Conservation (phyloP, 352 stramenopile species). For the Globisporangium yorkense region DNA sequence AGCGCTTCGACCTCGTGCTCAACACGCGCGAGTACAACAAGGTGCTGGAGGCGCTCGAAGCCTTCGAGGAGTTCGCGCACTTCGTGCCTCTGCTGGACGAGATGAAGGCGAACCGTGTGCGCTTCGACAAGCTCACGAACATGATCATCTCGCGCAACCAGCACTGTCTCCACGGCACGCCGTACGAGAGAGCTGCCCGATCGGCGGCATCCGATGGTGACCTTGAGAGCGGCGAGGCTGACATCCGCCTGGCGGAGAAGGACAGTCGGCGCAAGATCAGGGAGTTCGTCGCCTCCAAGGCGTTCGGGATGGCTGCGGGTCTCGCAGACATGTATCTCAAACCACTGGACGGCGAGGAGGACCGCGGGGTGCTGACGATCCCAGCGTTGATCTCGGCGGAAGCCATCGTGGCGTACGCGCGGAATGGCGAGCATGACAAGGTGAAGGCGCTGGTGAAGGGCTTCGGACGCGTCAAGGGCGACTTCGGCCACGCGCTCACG, state of each 20-base stretch:
- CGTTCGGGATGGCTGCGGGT: constrained; percentile 5
- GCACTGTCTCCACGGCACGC: constrained; percentile 21
- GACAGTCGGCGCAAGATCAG: constrained; percentile 8
- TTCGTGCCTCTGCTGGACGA: constrained; percentile 31
- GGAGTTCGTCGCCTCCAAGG: constrained; percentile 3
- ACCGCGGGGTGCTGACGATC: constrained; percentile 14
- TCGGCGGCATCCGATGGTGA: not conserved
- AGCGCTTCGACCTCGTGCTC: constrained; percentile 41
- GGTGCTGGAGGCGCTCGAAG: constrained; percentile 43
- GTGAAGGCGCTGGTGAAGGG: constrained; percentile 36
- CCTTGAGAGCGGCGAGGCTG: not conserved
- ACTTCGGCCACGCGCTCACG: constrained; percentile 28
- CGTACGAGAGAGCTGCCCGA: constrained; percentile 7
- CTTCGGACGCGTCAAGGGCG: constrained; percentile 26
- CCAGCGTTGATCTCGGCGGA: constrained; percentile 27
- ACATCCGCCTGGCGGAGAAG: not conserved
- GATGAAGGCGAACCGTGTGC: constrained; percentile 27
- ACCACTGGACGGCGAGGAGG: not conserved
- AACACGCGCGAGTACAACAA: constrained; percentile 31
- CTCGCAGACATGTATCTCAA: constrained; percentile 6
- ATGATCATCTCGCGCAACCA: constrained; percentile 33
- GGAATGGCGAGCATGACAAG: constrained; percentile 38
- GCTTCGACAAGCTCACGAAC: constrained; percentile 21
- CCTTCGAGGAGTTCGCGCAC: constrained; percentile 23
- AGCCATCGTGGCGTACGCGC: constrained; percentile 29